Evolutionary conservation across 2,329 filamentous ascomycete species (phyloP).

Genomic region (Beauveria sp.): DNA sequence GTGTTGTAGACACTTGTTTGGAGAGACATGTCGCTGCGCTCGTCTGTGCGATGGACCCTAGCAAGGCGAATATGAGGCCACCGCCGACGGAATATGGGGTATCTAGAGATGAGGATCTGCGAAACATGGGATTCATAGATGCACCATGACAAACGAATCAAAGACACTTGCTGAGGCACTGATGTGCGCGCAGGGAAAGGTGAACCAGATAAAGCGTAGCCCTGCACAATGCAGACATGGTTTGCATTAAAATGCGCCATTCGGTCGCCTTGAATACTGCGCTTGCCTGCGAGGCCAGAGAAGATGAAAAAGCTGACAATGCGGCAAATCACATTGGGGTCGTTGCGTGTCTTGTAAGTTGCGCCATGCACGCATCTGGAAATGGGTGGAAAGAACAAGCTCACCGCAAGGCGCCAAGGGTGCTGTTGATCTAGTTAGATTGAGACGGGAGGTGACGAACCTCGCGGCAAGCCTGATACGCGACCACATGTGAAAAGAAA

Average conservation of each 20-base stretch:
- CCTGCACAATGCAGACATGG: no score
- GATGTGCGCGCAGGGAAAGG: no score
- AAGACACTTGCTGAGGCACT: no score
- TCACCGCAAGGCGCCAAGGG: neutral
- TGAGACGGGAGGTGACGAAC: neutral
- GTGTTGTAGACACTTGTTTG: no score
- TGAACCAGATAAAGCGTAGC: no score
- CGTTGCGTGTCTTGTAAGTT: neutral
- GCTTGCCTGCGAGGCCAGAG: neutral
- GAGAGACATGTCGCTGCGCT: no score
- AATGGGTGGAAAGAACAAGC: neutral
- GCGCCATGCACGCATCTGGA: neutral
- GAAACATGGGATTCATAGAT: constrained; percentile 1
- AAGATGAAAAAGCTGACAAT: neutral
- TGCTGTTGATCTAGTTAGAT: neutral
- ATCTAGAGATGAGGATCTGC: constrained; percentile 19
- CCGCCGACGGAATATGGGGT: neutral
- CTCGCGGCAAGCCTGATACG: neutral
- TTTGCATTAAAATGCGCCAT: no score
- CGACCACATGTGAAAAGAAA: no score
- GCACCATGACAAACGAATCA: constrained; percentile 11
- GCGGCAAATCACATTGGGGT: neutral
- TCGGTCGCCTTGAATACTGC: neutral
- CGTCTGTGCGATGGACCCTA: neutral
- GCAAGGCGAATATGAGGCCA: neutral